These are phyloP conservation scores for Colletotrichum musae DNA, from an alignment of 2,329 filamentous ascomycete genomes.

Conservation along the genomic window DNA sequence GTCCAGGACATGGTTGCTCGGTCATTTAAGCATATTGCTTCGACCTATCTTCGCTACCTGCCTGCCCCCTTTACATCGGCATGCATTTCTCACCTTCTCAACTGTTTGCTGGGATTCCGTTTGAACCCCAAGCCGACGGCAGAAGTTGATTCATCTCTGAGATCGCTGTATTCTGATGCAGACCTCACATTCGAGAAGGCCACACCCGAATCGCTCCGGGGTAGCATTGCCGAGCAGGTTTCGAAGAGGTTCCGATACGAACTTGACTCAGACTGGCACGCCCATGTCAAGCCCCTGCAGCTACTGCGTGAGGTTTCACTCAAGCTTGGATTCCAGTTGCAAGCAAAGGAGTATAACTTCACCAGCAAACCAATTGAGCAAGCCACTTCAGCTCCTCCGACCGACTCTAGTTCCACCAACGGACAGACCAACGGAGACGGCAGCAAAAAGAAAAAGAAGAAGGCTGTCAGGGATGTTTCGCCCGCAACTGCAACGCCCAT, in stretches of 20 bases:
- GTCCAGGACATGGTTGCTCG: constrained; percentile 95
- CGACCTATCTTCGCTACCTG: constrained; percentile 83
- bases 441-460: constrained; percentile 75
- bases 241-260: constrained; percentile 82
- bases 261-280: constrained; percentile 78
- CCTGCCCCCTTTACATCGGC: constrained; percentile 85
- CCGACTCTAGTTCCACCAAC: constrained; percentile 51
- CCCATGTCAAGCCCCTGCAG: constrained; percentile 80
- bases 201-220: constrained; percentile 79
- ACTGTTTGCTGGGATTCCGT: constrained; percentile 87
- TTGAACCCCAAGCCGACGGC: constrained; percentile 84
- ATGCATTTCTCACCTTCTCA: constrained; percentile 88
- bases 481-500: constrained; percentile 55
- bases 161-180: constrained; percentile 82
- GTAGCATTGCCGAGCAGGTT: constrained; percentile 80
- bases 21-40: constrained; percentile 93
- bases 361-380: constrained; percentile 48
- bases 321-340: constrained; percentile 91
- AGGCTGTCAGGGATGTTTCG: constrained; percentile 64
- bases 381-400: constrained; percentile 50
- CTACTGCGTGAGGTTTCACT: constrained; percentile 90
- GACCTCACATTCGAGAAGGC: constrained; percentile 86
- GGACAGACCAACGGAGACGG: constrained; percentile 60
- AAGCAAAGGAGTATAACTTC: constrained; percentile 72
- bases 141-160: constrained; percentile 82